Evolutionary conservation across 768 basidiomycete species (phyloP).

Genomic region (Termitomyces titanicus): DNA sequence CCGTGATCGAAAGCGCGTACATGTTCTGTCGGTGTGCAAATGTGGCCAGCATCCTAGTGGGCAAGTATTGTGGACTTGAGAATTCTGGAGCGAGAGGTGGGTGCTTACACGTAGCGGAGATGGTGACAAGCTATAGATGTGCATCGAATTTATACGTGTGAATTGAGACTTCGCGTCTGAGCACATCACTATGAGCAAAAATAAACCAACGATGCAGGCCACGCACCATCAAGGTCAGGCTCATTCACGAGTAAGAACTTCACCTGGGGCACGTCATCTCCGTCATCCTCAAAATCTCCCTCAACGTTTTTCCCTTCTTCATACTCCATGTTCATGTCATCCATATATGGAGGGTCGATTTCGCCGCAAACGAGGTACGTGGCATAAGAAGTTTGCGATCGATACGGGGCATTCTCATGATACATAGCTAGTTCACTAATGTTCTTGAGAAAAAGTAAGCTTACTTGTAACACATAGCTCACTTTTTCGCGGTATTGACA

Average conservation of each 20-base stretch:
- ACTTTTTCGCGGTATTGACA: slow-evolving; percentile 81
- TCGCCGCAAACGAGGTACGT: slow-evolving; percentile 73
- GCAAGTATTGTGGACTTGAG: not conserved
- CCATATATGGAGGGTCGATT: slow-evolving; percentile 20
- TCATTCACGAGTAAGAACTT: slow-evolving; percentile 62
- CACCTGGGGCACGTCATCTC: slow-evolving; percentile 41
- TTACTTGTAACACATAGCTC: slow-evolving; percentile 13
- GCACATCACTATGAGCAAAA: slow-evolving; percentile 4
- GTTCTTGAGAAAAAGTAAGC: not conserved
- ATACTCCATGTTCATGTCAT: slow-evolving; percentile 40
- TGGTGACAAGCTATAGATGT: slow-evolving; percentile 73
- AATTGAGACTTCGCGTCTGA: slow-evolving; percentile 55
- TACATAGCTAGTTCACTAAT: slow-evolving; percentile 62
- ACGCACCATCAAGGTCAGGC: slow-evolving; percentile 60
- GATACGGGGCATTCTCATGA: slow-evolving; percentile 41
- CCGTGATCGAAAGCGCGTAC: slow-evolving; percentile 38
- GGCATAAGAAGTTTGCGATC: slow-evolving; percentile 46
- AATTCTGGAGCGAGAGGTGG: not conserved
- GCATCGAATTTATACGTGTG: slow-evolving; percentile 46
- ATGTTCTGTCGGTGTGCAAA: slow-evolving; percentile 36
- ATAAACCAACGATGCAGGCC: not conserved
- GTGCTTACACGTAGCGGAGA: slow-evolving; percentile 54
- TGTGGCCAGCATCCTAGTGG: slow-evolving; percentile 40
- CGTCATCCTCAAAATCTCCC: slow-evolving; percentile 31
- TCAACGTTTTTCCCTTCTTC: slow-evolving; percentile 27